Percentiles rank a stretch among this genome's conserved stretches.
Conservation (phyloP, 2,329 filamentous ascomycete genomes). For the Alternaria sp. region DNA sequence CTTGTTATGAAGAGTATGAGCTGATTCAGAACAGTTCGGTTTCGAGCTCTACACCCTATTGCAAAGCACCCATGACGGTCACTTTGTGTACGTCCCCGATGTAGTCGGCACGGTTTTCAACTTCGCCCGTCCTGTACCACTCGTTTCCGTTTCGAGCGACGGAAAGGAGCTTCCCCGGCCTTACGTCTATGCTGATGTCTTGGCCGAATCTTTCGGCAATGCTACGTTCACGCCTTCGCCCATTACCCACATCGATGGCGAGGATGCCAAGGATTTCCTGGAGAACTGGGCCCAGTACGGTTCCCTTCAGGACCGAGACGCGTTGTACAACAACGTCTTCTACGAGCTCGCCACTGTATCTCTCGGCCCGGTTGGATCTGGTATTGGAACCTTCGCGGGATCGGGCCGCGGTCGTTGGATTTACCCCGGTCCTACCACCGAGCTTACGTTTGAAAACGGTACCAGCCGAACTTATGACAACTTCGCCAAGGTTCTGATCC, state of each 20-base stretch:
- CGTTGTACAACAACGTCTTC: slow-evolving; percentile 61
- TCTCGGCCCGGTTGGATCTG: slow-evolving; percentile 48
- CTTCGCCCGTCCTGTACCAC: slow-evolving; percentile 55
- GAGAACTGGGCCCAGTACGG: slow-evolving; percentile 56
- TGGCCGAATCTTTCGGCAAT: slow-evolving; percentile 50
- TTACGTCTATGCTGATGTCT: slow-evolving; percentile 60
- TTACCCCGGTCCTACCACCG: slow-evolving; percentile 53
- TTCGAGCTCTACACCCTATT: slow-evolving; percentile 51
- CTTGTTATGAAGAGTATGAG: not conserved
- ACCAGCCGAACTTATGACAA: slow-evolving; percentile 50
- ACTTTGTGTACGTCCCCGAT: slow-evolving; percentile 65
- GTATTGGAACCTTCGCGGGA: slow-evolving; percentile 54
- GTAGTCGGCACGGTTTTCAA: slow-evolving; percentile 59
- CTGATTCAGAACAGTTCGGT: slow-evolving; percentile 35
- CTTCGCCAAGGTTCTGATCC: slow-evolving; percentile 51
- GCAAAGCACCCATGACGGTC: slow-evolving; percentile 67
- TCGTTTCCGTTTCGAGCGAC: slow-evolving; percentile 68
- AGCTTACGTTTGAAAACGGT: slow-evolving; percentile 55
- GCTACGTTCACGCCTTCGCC: slow-evolving; percentile 54
- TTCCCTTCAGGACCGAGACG: slow-evolving; percentile 63
- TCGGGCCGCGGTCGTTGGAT: slow-evolving; percentile 51
- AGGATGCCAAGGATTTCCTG: slow-evolving; percentile 58
- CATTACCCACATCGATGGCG: slow-evolving; percentile 63
- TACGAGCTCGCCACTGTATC: slow-evolving; percentile 54
- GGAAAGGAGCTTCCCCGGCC: slow-evolving; percentile 59